A percentile compares a stretch with the other conserved stretches of the same genome.
phyloP scores from a whole-genome alignment of 495 filamentous ascomycete species.

The Diplogelasinospora grovesii region DNA sequence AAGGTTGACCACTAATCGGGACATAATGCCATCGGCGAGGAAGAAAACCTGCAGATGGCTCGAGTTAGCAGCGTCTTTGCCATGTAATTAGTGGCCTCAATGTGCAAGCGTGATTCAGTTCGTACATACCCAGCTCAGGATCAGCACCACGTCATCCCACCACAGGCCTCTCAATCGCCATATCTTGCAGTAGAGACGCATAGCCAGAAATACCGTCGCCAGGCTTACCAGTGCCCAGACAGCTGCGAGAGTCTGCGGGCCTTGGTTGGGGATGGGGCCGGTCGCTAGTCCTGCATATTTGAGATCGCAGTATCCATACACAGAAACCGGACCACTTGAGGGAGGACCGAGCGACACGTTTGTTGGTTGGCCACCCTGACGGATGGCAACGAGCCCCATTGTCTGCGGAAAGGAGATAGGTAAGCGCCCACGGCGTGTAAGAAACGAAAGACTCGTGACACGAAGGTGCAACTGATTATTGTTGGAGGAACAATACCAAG shows the following conservation, averaged over 20 bases:
- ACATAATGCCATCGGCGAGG: slow-evolving; percentile 7
- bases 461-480: neutral
- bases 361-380: neutral
- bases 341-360: too few relatives aligned
- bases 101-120: too few relatives aligned
- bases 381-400: neutral
- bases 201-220: slow-evolving; percentile 8
- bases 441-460: neutral
- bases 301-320: slow-evolving; percentile 2
- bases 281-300: neutral
- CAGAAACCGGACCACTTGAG: too few relatives aligned
- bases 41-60: neutral
- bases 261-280: slow-evolving; percentile 2
- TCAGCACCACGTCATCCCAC: slow-evolving; percentile 16
- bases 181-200: slow-evolving; percentile 21
- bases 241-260: slow-evolving; percentile 4
- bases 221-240: slow-evolving; percentile 10
- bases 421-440: neutral
- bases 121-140: slow-evolving; percentile 16
- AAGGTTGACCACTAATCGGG: slow-evolving; percentile 6
- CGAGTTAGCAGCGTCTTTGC: neutral
- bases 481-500: neutral
- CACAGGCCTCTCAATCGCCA: slow-evolving; percentile 13
- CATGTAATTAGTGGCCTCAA: too few relatives aligned
- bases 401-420: neutral